Percentiles rank a stretch among this genome's conserved stretches.
Conservation (phyloP, 495 filamentous ascomycete genomes). For the Xylaria venustula region DNA sequence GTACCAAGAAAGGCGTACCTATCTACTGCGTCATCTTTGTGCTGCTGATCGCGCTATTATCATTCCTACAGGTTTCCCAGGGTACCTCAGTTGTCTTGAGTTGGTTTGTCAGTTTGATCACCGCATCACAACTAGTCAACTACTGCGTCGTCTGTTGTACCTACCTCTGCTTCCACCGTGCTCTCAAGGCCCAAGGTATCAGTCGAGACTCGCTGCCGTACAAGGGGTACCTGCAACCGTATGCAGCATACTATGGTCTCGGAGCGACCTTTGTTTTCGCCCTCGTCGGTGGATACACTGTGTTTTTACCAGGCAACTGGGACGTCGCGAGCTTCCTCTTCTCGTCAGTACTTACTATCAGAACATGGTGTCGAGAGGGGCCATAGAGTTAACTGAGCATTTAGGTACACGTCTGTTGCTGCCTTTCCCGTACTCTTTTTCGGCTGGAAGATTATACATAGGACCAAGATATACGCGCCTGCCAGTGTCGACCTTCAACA, state of each 20-base stretch:
- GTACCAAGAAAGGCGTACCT: slow-evolving; percentile 54
- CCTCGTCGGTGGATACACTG: slow-evolving; percentile 72
- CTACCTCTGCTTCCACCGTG: slow-evolving; percentile 71
- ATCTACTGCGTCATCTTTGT: slow-evolving; percentile 61
- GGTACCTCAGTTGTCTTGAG: slow-evolving; percentile 64
- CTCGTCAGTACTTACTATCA: slow-evolving; percentile 52
- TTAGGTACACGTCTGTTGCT: slow-evolving; percentile 62
- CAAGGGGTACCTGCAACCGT: slow-evolving; percentile 65
- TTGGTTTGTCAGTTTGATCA: slow-evolving; percentile 73
- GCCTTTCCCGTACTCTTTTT: slow-evolving; percentile 66
- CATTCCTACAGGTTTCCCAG: slow-evolving; percentile 71
- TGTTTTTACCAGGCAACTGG: slow-evolving; percentile 74
- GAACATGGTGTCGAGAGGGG: too few relatives aligned
- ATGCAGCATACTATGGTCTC: slow-evolving; percentile 66
- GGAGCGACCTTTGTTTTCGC: slow-evolving; percentile 63
- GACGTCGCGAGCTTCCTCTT: slow-evolving; percentile 72
- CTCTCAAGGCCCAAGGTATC: slow-evolving; percentile 67
- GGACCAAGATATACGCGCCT: slow-evolving; percentile 55
- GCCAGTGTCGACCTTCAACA: slow-evolving; percentile 61
- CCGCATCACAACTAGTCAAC: slow-evolving; percentile 77
- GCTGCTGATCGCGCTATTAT: slow-evolving; percentile 61
- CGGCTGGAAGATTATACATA: slow-evolving; percentile 68
- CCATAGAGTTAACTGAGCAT: slow-evolving; percentile 2
- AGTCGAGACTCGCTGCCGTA: slow-evolving; percentile 63
- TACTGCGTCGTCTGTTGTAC: slow-evolving; percentile 68